Conservation (phyloP, 345 rosid genomes). For the Barbarea vulgaris region DNA sequence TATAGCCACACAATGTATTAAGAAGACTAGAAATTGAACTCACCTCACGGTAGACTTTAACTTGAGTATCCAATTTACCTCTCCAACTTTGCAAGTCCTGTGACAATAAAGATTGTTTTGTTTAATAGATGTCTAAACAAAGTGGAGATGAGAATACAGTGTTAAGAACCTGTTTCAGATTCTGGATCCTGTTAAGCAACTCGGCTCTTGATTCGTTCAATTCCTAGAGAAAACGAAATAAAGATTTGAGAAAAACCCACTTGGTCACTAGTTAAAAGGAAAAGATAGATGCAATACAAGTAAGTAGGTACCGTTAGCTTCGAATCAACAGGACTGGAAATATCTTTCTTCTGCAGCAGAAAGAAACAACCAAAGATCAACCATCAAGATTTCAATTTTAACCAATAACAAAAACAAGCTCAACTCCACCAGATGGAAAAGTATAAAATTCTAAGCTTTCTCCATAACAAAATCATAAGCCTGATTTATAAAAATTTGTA, state of each 20-base stretch:
- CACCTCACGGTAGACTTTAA: constrained; percentile 80
- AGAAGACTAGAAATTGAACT: constrained; percentile 25
- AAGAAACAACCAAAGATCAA: constrained; percentile 15
- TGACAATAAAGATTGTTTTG: background rate
- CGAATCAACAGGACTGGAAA: constrained; percentile 55
- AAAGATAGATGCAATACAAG: background rate
- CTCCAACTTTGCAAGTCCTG: constrained; percentile 98
- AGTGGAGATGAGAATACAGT: background rate
- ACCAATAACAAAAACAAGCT: background rate
- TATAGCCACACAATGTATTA: background rate
- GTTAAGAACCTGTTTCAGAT: constrained; percentile 67
- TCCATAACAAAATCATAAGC: background rate
- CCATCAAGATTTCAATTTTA: background rate
- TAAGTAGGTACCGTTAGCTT: constrained; percentile 64
- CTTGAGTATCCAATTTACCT: constrained; percentile 87
- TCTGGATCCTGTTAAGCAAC: constrained; percentile 79
- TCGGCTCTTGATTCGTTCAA: constrained; percentile 83
- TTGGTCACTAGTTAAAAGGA: background rate
- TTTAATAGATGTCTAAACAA: constrained; percentile 1
- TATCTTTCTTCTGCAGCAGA: constrained; percentile 72
- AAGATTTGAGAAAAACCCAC: background rate
- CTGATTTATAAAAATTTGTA: background rate
- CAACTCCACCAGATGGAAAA: background rate
- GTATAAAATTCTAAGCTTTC: background rate
- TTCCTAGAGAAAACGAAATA: constrained; percentile 51